phyloP scores from a whole-genome alignment of 2,329 filamentous ascomycete species.

The Cercospora nicotianae region DNA sequence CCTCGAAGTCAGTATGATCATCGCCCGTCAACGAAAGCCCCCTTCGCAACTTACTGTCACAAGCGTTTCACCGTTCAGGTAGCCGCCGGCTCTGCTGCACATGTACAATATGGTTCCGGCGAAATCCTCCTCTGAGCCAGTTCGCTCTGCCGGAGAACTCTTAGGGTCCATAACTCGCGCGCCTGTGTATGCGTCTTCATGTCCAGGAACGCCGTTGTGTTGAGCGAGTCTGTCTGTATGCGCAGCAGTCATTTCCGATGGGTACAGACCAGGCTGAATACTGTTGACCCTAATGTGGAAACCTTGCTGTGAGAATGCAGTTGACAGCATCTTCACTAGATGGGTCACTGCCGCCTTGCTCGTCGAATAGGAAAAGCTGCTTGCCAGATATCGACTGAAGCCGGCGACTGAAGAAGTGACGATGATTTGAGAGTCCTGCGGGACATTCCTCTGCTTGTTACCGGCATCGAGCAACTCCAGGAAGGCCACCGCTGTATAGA shows the following conservation, averaged over 20 bases:
- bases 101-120: constrained; percentile 66
- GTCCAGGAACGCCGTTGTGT: constrained; percentile 26
- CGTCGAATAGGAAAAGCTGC: constrained; percentile 47
- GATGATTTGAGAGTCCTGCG: constrained; percentile 46
- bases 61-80: constrained; percentile 64
- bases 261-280: constrained; percentile 46
- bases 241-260: constrained; percentile 34
- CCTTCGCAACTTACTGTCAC: constrained; percentile 46
- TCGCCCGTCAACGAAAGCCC: no score
- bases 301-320: constrained; percentile 41
- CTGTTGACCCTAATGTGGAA: constrained; percentile 52
- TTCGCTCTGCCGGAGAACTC: constrained; percentile 58
- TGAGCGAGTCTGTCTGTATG: constrained; percentile 24
- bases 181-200: constrained; percentile 44
- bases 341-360: constrained; percentile 52
- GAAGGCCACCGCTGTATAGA: constrained; percentile 45
- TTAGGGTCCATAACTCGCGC: constrained; percentile 52
- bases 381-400: constrained; percentile 39
- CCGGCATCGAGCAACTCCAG: constrained; percentile 44
- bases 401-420: constrained; percentile 51
- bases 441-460: constrained; percentile 43
- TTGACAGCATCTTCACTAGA: constrained; percentile 53
- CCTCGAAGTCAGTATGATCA: not conserved
- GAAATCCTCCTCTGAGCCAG: constrained; percentile 64
- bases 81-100: constrained; percentile 63